Percentiles rank a stretch among this genome's conserved stretches.
Conservation (phyloP, 768 basidiomycete species). For the Neoboletus brunneissimus region DNA sequence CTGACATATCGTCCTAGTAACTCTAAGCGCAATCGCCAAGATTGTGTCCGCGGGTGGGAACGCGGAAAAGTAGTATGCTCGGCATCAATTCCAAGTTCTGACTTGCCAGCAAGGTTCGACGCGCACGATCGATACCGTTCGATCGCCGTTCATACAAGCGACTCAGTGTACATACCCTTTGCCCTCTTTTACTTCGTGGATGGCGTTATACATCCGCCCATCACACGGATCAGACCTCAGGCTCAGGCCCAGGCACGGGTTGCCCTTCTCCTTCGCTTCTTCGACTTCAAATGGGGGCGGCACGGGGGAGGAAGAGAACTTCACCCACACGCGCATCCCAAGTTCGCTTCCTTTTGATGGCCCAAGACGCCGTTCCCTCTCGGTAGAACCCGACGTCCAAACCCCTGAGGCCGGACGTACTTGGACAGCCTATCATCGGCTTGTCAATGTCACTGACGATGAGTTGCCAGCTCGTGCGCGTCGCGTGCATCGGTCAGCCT, state of each 20-base stretch:
- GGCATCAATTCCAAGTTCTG: background rate
- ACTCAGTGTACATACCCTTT: background rate
- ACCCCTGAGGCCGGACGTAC: no score
- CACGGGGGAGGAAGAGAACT: background rate
- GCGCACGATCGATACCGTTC: background rate
- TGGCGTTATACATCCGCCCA: background rate
- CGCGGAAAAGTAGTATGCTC: background rate
- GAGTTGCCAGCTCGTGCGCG: no score
- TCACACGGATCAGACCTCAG: background rate
- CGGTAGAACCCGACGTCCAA: background rate
- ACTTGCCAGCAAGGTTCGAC: background rate
- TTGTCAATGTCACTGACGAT: background rate
- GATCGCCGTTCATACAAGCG: background rate
- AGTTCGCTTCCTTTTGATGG: background rate
- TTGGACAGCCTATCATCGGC: background rate
- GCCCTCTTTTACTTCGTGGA: background rate
- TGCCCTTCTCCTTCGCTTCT: background rate
- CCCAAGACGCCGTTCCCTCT: background rate
- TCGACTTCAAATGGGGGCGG: background rate
- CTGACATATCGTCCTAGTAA: background rate
- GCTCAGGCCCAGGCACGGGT: background rate
- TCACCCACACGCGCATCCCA: background rate
- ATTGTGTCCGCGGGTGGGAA: background rate
- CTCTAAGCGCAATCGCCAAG: background rate
- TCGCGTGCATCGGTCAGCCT: background rate